A percentile compares a stretch with the other conserved stretches of the same genome.
phyloP scores from a whole-genome alignment of 495 filamentous ascomycete genomes.

The Aspergillus bridgeri region DNA sequence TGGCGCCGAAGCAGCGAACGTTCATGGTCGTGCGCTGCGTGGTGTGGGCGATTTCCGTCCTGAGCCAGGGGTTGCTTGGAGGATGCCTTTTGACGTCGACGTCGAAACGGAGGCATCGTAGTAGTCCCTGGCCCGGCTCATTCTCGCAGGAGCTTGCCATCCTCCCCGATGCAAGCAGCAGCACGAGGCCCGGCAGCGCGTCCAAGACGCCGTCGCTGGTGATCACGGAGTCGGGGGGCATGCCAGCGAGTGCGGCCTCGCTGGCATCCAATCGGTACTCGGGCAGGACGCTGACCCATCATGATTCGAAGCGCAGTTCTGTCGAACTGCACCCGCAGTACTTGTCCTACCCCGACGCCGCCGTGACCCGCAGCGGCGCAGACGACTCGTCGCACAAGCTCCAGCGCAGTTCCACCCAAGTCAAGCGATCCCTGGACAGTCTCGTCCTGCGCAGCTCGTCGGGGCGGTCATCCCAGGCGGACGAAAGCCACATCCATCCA shows the following conservation, averaged over 20 bases:
- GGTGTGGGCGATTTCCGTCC: constrained; percentile 34
- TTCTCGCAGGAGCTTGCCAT: constrained; percentile 30
- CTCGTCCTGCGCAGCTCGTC: constrained; percentile 21
- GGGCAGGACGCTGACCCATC: constrained; percentile 31
- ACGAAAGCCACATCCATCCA: constrained; percentile 79
- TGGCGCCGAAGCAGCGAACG: constrained; percentile 5
- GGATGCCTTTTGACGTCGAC: constrained; percentile 27
- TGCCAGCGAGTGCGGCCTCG: constrained; percentile 25
- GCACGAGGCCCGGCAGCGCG: constrained; percentile 5
- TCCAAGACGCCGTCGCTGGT: constrained; percentile 13
- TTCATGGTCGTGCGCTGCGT: constrained; percentile 31
- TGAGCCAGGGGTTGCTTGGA: constrained; percentile 32
- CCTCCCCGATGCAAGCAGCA: constrained; percentile 18
- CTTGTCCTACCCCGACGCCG: constrained; percentile 14
- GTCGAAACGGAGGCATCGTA: constrained; percentile 11
- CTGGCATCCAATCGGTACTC: constrained; percentile 36
- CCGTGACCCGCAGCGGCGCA: constrained; percentile 5
- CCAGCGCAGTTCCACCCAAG: constrained; percentile 14
- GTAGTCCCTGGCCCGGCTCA: constrained; percentile 29
- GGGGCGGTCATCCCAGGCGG: constrained; percentile 22
- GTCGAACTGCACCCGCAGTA: constrained; percentile 24
- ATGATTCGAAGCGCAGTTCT: constrained; percentile 25
- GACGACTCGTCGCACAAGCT: not conserved
- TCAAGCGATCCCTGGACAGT: constrained; percentile 28
- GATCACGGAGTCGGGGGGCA: constrained; percentile 11